A percentile compares a stretch with the other conserved stretches of the same genome.
phyloP scores from a whole-genome alignment of 257 asterid species.

The Solanum tacnaense region DNA sequence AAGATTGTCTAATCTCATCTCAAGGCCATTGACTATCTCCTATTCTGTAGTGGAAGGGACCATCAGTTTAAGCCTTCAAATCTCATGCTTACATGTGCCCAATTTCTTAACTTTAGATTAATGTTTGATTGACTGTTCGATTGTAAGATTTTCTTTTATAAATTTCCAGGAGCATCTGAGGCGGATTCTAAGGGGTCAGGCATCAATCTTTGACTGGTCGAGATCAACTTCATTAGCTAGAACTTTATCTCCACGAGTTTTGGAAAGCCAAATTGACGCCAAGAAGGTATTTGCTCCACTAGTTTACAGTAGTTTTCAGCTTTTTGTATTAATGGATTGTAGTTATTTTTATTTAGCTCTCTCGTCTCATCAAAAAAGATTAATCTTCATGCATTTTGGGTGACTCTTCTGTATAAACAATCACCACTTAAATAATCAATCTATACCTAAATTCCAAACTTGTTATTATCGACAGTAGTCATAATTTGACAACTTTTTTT shows the following conservation, averaged over 20 bases:
- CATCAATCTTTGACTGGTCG: constrained; percentile 94
- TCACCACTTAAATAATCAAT: not conserved
- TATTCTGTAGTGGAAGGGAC: not conserved
- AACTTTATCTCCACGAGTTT: constrained; percentile 90
- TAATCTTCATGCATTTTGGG: not conserved
- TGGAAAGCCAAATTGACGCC: constrained; percentile 98
- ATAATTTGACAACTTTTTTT: not conserved
- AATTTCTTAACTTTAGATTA: not conserved
- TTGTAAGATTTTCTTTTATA: not conserved
- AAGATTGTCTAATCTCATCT: not conserved
- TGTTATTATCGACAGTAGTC: not conserved
- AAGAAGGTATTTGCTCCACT: constrained; percentile 55
- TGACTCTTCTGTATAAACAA: not conserved
- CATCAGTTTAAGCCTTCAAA: not conserved
- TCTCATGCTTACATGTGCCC: not conserved
- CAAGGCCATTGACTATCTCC: not conserved
- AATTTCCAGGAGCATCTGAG: constrained; percentile 81
- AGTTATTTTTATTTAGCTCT: not conserved
- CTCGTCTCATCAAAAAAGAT: not conserved
- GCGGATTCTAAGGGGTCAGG: constrained; percentile 94
- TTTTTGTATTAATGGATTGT: not conserved
- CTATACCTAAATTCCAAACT: not conserved
- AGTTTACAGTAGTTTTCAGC: not conserved
- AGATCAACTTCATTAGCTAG: constrained; percentile 88
- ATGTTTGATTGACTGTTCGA: not conserved